Base-by-base conservation (phyloP, 768 basidiomycete genomes). In the Hypholoma fasciculare region DNA sequence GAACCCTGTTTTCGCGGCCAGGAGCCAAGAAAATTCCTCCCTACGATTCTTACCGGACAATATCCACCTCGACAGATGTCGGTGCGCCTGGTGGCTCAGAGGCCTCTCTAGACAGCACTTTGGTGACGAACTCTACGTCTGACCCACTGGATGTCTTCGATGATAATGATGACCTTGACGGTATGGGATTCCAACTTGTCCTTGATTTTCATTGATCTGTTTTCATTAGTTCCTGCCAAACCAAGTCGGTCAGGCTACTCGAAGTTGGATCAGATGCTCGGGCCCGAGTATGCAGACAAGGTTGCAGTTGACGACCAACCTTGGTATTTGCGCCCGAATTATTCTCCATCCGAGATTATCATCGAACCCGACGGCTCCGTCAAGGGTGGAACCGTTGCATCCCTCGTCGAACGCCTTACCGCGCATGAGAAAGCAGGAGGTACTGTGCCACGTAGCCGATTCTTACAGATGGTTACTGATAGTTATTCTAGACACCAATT, bases 381-480 rank as follows among this genome's bases (percentile, higher is more conserved):
- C 54, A 84, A 89, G 43, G 97, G 90, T 27, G 97, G 95, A 3
- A 94, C 95, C 0, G 80, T 96, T 1, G 75, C 83, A 17, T 94
- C 94, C 2, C 76, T 98, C 11, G 88, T 98, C 1, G 94, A 95
- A 68, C 86, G 92, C 9, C 76, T 98, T 51, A 98, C 97, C 2
- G 87, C 90, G 14, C 96, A 99, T 67, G 94, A 96, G 61, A 84
- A 88, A 65, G 85, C 86, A 54, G 92, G 94, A 54, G 54, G 54
- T 54, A 93, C 63, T 67, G 87, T 69, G n/a, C 36, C 44, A 37
- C 11, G 7, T 20, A 37, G 11, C 26, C 11, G 16, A 40, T 49
- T 19, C 38, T 52, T 61, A 19, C 44, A 34, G 30, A 9, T 34
- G 30, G 9, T 34, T 34, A 20, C 7, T 49, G 16, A n/a, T 56